phyloP scores from a whole-genome alignment of 1,284 basidiomycete genomes.

The Heterobasidion occidentale region DNA sequence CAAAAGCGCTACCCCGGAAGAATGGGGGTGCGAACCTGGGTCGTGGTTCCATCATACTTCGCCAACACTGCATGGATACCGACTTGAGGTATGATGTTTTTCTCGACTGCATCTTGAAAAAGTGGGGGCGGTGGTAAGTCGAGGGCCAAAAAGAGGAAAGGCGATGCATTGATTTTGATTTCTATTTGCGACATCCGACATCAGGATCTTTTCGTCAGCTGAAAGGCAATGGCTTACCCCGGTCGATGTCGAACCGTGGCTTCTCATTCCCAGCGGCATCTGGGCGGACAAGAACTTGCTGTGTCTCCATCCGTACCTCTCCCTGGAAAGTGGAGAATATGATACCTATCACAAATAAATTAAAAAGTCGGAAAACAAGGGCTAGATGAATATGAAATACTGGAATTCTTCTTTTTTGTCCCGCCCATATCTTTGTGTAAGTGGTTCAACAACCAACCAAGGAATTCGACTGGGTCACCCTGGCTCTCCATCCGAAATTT shows the following conservation, averaged over 20 bases:
- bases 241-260: constrained; percentile 85
- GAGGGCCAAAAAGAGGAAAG: constrained; percentile 92
- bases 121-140: constrained; percentile 95
- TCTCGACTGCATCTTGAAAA: constrained; percentile 92
- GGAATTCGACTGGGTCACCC: constrained; percentile 94
- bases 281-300: constrained; percentile 84
- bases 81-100: constrained; percentile 98
- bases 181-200: constrained; percentile 38
- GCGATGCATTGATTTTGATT: constrained; percentile 79
- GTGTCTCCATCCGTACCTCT: constrained; percentile 86
- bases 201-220: background rate
- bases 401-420: constrained; percentile 79
- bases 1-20: constrained; percentile 9
- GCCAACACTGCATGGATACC: constrained; percentile 86
- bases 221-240: constrained; percentile 48
- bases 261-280: constrained; percentile 65
- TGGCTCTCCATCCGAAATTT: constrained; percentile 91
- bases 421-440: constrained; percentile 92
- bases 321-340: constrained; percentile 95
- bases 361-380: background rate
- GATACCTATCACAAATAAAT: constrained; percentile 46
- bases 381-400: constrained; percentile 28
- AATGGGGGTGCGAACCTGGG: constrained; percentile 50
- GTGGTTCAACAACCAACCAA: constrained; percentile 92
- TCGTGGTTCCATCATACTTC: constrained; percentile 91